Evolutionary conservation across 495 filamentous ascomycete genomes (phyloP), one percentile per base, ranked within the genome.

Genomic region (Pyrenula massariospora): DNA sequence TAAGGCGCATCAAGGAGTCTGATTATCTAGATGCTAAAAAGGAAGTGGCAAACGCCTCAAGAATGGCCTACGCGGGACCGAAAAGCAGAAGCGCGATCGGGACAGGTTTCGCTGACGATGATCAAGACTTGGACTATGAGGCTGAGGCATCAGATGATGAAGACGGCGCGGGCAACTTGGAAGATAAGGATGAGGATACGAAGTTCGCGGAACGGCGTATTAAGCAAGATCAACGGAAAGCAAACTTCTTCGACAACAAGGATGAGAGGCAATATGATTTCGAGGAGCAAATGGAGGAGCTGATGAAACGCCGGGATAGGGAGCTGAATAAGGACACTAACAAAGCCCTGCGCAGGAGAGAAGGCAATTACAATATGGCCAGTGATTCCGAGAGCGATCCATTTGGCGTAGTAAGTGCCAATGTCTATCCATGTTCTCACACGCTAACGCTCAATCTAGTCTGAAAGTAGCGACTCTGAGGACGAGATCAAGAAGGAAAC

Each of bases 201-300:
- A 96, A 95, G 65, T 86, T 89, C n/a, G 81, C 90, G 2, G 85
- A 92, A 62, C 84, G 85, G 55, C 79, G 84, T 58, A 86, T 97
- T 59, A 93, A 91, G 58, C 82, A 88, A 36, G 91, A 98, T 63
- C 89, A 93, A 62, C 73, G 91, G 25, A 82, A 81, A 57, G 92
- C 93, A 12, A 95, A 95, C 62, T 71, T 92, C 5, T 96, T 96
- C 60, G 85, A 87, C 57, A 72, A 88, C 12, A 89, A 87, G 60
- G 83, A 94, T 20, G 89, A 96, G 67, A 82, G 84, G 55, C 88
- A 96, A 58, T 88, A 89, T 36, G 90, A 96, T 54, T 74, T 83
- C 54, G 86, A 92, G 63, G 88, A 93, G 66, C 65, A 78, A 11
- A 79, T 85, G 58, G 77, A 86, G 63, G 77, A 84, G 68, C 77